These are phyloP conservation scores for Paecilomyces formosus DNA, from an alignment of 2,329 filamentous ascomycete species.

Conservation along the genomic window DNA sequence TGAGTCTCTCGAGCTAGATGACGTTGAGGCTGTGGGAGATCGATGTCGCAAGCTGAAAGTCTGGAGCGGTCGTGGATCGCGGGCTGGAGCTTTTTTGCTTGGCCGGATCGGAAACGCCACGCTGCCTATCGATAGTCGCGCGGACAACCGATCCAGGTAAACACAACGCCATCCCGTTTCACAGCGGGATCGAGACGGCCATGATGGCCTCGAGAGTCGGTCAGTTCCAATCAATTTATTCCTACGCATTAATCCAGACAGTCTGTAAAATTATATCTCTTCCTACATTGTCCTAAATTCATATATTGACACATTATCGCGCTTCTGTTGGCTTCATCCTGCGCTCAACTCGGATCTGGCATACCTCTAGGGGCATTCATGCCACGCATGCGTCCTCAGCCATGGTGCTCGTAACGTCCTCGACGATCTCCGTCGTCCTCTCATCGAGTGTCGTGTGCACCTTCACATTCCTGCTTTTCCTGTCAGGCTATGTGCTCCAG, in stretches of 20 bases:
- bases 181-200: not conserved
- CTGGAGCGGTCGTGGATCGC: not conserved
- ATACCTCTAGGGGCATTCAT: slow-evolving; percentile 1
- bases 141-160: slow-evolving; percentile 7
- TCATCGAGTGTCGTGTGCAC: slow-evolving; percentile 53
- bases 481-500: slow-evolving; percentile 81
- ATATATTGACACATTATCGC: not conserved
- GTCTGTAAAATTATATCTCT: not conserved
- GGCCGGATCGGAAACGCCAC: not conserved
- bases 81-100: not conserved
- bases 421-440: slow-evolving; percentile 36
- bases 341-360: not conserved
- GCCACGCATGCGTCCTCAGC: slow-evolving; percentile 9
- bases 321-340: not conserved
- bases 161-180: not conserved
- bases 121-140: slow-evolving; percentile 5
- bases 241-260: not conserved
- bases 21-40: not conserved
- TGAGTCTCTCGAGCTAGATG: not conserved
- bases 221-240: not conserved
- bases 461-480: slow-evolving; percentile 75
- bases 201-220: not conserved
- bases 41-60: not conserved
- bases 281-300: not conserved
- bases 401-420: slow-evolving; percentile 41